Evolutionary conservation across 164 flowering plant genomes (phyloP), one percentile per base, ranked within the genome.

Genomic region (Aristolochia fimbriata): DNA sequence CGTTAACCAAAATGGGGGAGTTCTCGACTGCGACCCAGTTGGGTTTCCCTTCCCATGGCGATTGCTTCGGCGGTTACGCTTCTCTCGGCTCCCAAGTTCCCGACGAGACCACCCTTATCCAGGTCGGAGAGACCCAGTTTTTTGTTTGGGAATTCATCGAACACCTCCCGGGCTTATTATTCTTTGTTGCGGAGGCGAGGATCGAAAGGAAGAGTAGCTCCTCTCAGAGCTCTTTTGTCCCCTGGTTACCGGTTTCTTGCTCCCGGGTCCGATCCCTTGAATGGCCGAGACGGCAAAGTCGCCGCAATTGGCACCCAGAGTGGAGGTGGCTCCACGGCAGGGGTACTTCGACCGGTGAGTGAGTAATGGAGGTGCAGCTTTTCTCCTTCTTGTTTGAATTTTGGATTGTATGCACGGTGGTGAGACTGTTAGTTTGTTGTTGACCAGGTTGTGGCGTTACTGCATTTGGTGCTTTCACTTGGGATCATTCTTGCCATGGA

Each of bases 401-500:
- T 41, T 37, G 12, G 25, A 8, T 37, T 13, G 27, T 13, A 10
- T 11, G 15, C 21, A 1, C 17, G 24, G 10, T 41, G 49, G 0
- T 58, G 21, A n/a, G n/a, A 23, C 46, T 25, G 46, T 31, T 57
- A 46, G 47, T 31, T 12, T 50, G 61, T 27, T n/a, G 15, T 14
- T 47, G 13, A 64, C 58, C 68, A 86, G 96, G 91, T 78, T 58
- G 50, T 81, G 60, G 82, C 73, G 24, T 37, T 76, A 15, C 37
- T 80, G 69, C 98, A 92, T 80, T 73, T 92, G 76, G 67, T 79
- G 20, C 79, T 86, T 9, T 87, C 98, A 3, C 85, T 92, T 15
- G 96, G 97, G 68, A 69, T 87, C n/a, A 73, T 92, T 24, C 73
- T 89, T n/a, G 90, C 91, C 1, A 75, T 75, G 86, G 98, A 92